These are phyloP conservation scores for Actinidia chinensis DNA, from an alignment of 179 eudicot genomes.

Conservation along the genomic window DNA sequence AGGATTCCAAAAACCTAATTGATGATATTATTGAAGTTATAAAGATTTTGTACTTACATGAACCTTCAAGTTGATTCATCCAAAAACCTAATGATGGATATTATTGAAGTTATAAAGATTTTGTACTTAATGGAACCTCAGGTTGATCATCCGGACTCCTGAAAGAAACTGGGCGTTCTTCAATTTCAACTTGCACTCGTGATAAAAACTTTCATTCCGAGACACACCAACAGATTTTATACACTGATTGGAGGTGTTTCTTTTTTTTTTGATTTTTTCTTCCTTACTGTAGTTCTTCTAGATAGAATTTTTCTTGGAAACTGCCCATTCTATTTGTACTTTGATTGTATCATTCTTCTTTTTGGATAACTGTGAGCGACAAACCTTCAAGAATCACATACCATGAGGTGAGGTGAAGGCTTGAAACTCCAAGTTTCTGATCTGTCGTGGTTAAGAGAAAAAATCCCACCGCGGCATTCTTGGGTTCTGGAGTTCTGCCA, in stretches of 20 bases:
- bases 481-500: not conserved
- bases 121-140: slow-evolving; percentile 26
- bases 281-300: slow-evolving; percentile 7
- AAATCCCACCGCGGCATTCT: slow-evolving; percentile 25
- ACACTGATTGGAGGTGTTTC: slow-evolving; percentile 23
- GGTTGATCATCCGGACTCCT: slow-evolving; percentile 19
- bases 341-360: slow-evolving; percentile 3
- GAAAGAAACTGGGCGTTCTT: slow-evolving; percentile 16
- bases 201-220: slow-evolving; percentile 29
- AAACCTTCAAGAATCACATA: slow-evolving; percentile 27
- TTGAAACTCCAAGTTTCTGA: slow-evolving; percentile 24
- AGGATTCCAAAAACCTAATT: not conserved
- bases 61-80: too few relatives aligned
- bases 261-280: too few relatives aligned
- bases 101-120: not conserved
- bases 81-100: not conserved
- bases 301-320: slow-evolving; percentile 6
- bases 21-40: not conserved
- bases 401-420: slow-evolving; percentile 24
- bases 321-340: slow-evolving; percentile 27
- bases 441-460: not conserved
- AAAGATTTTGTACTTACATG: slow-evolving; percentile 23
- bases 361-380: not conserved
- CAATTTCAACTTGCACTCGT: slow-evolving; percentile 17
- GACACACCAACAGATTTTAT: slow-evolving; percentile 21